Evolutionary conservation across 2,329 filamentous ascomycete species (phyloP), one percentile per base, ranked within the genome.

Genomic region (Microsporum canis): DNA sequence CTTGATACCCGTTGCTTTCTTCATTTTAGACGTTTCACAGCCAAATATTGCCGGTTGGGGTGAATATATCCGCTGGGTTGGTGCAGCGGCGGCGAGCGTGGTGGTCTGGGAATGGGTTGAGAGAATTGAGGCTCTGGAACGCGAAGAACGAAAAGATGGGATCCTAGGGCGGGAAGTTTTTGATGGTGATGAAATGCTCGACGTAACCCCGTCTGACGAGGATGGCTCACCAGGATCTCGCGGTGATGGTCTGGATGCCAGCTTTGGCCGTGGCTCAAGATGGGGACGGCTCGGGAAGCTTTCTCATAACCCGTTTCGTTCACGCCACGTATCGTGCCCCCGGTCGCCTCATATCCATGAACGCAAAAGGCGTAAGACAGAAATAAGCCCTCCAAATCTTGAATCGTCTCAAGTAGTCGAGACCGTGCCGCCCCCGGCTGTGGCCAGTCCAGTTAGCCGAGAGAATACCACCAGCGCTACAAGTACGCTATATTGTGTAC

Each of bases 31-130:
- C 71, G 91, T 96, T 57, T 87, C 87, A 6, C 87, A 92, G 68
- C 87, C 89, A 31, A 85, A 89, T 63, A 87, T 96, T 63, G 89
- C 89, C 43, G 89, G 88, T 6, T 96, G 91, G 91, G 91, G 91
- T 70, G 91, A 95, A 70, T 96, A 96, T 70, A 91, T 96, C 53
- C 82, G 91, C 68, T 96, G 91, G 91, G 91, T 96, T n/a, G 91
- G 91, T 56, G 91, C 91, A 0, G 91, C 91, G 0, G 91, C 91
- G 1, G 91, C 91, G 33, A 95, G 90, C 74, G 91, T 96, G n/a
- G 89, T 96, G 27, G 91, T 96, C 1, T 96, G 91, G 91, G 91
- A 96, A 73, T 96, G 91, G 91, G 91, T 96, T 2, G 91, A 96
- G 73, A 83, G 91, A 31, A 96, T 96, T 57, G 91, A 96, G 72